Conservation (phyloP, 2,329 filamentous ascomycete species). For the Sphaerulina vaccinii region DNA sequence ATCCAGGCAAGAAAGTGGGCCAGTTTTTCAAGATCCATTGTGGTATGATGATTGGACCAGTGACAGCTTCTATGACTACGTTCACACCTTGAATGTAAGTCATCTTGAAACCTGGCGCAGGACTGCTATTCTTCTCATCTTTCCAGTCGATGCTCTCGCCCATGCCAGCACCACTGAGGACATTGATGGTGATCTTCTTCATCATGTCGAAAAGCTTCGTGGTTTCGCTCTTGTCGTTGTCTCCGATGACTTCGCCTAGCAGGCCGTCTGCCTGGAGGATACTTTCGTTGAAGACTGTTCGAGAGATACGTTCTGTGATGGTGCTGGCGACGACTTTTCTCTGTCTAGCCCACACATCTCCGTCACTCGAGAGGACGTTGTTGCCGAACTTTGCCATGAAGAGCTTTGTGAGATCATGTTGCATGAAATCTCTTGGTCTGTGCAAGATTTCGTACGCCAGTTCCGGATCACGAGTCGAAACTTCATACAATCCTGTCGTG, state of each 20-base stretch:
- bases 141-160: conserved; percentile 31
- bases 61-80: conserved; percentile 26
- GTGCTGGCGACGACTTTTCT: conserved; percentile 35
- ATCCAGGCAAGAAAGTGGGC: conserved; percentile 27
- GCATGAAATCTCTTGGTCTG: conserved; percentile 28
- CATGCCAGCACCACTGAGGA: conserved; percentile 36
- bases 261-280: conserved; percentile 31
- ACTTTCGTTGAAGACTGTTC: conserved; percentile 34
- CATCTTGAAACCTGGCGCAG: conserved; percentile 31
- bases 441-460: conserved; percentile 26
- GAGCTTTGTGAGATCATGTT: conserved; percentile 21
- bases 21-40: conserved; percentile 29
- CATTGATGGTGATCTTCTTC: conserved; percentile 38
- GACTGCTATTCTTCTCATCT: conserved; percentile 25
- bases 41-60: conserved; percentile 31
- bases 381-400: conserved; percentile 30
- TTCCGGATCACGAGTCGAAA: conserved; percentile 30
- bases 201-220: conserved; percentile 34
- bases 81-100: conserved; percentile 35
- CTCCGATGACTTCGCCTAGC: conserved; percentile 26
- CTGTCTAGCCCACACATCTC: conserved; percentile 26
- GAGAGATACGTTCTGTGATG: conserved; percentile 38
- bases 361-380: conserved; percentile 30
- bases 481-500: conserved; percentile 26
- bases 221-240: conserved; percentile 15